phyloP scores from a whole-genome alignment of 176 grass and related monocot genomes.

The bread wheat (Triticum aestivum) region IWGSC_CS_RefSeq_v2.1 NC_057794.1:22141861-22142360 shows the following conservation, averaged over 20 bases:
- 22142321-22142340: constrained; percentile 62
- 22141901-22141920: constrained; percentile 50
- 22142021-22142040: too few relatives aligned
- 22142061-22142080: not conserved
- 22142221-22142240: not conserved
- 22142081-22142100: not conserved
- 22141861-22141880: not conserved
- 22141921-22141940: constrained; percentile 24
- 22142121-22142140: constrained; percentile 19
- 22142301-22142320: constrained; percentile 69
- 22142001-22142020: not conserved
- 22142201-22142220: not conserved
- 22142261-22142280: not conserved
- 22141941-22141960: constrained; percentile 33
- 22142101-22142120: constrained; percentile 1
- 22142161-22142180: not conserved
- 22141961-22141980: constrained; percentile 23
- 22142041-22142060: too few relatives aligned
- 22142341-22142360: constrained; percentile 73
- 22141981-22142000: not conserved
- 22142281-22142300: constrained; percentile 50
- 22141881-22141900: constrained; percentile 17
- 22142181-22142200: not conserved
- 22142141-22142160: constrained; percentile 9
- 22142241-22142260: not conserved